Evolutionary conservation across 257 asterid species (phyloP).

Genomic region (Catharanthus roseus): DNA sequence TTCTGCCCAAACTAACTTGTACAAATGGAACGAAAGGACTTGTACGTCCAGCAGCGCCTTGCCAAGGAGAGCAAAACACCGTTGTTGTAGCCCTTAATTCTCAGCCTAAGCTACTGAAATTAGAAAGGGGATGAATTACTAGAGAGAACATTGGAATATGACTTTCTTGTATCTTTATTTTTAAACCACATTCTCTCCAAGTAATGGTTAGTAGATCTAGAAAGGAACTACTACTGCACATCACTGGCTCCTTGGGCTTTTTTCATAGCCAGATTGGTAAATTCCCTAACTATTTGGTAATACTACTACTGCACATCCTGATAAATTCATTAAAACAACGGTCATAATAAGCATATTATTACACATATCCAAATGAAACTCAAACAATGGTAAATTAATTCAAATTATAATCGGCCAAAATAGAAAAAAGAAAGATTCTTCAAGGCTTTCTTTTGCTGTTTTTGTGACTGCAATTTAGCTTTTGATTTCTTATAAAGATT

Average conservation of each 20-base stretch:
- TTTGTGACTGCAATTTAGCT: neutral
- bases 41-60: too few species aligned
- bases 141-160: neutral
- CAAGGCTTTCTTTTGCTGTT: neutral
- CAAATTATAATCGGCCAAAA: neutral
- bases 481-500: neutral
- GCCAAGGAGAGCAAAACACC: too few species aligned
- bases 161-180: neutral
- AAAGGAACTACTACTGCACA: neutral
- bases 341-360: neutral
- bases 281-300: constrained; percentile 32
- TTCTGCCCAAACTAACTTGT: too few species aligned
- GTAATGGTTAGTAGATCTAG: neutral
- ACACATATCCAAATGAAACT: neutral
- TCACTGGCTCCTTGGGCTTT: constrained; percentile 28
- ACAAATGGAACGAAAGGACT: too few species aligned
- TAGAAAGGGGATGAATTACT: neutral
- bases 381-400: neutral
- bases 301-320: constrained; percentile 72
- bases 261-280: constrained; percentile 50
- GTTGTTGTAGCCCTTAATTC: too few species aligned
- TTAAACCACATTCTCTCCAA: neutral
- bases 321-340: constrained; percentile 8
- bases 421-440: neutral
- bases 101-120: too few species aligned